Evolutionary conservation across 495 filamentous ascomycete genomes (phyloP).

Genomic region (Venustampulla echinocandica): DNA sequence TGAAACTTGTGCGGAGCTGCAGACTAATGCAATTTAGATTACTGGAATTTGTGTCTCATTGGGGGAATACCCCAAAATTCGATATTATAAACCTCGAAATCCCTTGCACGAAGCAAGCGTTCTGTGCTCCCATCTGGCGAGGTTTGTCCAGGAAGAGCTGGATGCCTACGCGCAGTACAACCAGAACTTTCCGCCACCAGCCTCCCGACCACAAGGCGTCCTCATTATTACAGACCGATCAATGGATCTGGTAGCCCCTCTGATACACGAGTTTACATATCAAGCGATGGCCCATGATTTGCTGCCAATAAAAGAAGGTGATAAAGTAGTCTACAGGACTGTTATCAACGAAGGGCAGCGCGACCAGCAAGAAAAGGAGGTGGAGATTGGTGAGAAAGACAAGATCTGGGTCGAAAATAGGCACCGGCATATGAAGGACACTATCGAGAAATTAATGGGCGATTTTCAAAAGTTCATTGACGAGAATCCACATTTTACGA

Average conservation of each 20-base stretch:
- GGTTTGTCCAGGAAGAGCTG: slow-evolving; percentile 85
- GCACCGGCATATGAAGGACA: slow-evolving; percentile 96
- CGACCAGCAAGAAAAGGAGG: slow-evolving; percentile 71
- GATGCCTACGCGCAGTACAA: slow-evolving; percentile 78
- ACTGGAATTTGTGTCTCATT: slow-evolving; percentile 74
- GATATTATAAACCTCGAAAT: slow-evolving; percentile 73
- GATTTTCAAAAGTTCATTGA: slow-evolving; percentile 89
- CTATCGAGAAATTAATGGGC: slow-evolving; percentile 82
- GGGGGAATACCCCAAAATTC: slow-evolving; percentile 82
- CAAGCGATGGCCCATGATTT: slow-evolving; percentile 96
- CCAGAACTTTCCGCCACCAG: slow-evolving; percentile 71
- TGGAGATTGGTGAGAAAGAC: slow-evolving; percentile 83
- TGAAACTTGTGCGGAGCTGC: slow-evolving; percentile 10
- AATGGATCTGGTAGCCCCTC: slow-evolving; percentile 79
- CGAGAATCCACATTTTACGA: slow-evolving; percentile 89
- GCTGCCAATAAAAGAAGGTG: slow-evolving; percentile 74
- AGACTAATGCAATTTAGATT: slow-evolving; percentile 43
- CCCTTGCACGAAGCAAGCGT: slow-evolving; percentile 79
- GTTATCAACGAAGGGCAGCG: slow-evolving; percentile 58
- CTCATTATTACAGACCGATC: slow-evolving; percentile 84
- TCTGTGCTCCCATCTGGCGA: slow-evolving; percentile 75
- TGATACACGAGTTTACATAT: slow-evolving; percentile 95
- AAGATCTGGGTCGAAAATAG: slow-evolving; percentile 88
- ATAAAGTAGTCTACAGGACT: slow-evolving; percentile 80
- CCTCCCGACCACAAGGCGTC: slow-evolving; percentile 71